A percentile compares a stretch with the other conserved stretches of the same genome.
phyloP scores from a whole-genome alignment of 2,329 filamentous ascomycete species.

The Penicillium brasilianum region DNA sequence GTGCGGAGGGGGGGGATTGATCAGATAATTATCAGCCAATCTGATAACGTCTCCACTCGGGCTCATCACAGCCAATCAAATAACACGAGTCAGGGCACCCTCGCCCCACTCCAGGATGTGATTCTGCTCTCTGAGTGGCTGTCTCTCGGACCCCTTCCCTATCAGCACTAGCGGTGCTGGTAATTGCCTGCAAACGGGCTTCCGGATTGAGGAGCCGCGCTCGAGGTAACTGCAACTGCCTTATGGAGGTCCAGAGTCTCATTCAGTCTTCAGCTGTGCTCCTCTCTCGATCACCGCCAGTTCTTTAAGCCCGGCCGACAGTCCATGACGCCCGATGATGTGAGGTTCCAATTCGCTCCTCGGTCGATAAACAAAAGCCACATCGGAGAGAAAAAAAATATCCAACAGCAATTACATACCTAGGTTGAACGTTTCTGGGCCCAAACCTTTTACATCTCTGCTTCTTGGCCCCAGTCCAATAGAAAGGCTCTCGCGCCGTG shows the following conservation, averaged over 20 bases:
- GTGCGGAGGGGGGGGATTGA: neutral
- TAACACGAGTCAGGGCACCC: neutral
- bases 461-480: neutral
- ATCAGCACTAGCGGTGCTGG: neutral
- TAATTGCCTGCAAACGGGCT: conserved; percentile 6
- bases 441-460: neutral
- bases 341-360: neutral
- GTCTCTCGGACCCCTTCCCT: neutral
- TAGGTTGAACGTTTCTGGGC: neutral
- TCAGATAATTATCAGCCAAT: conserved; percentile 13
- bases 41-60: conserved; percentile 3
- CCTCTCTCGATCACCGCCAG: too few relatives aligned
- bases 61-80: neutral
- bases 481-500: neutral
- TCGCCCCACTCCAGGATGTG: neutral
- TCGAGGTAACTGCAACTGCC: neutral
- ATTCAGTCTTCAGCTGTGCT: neutral
- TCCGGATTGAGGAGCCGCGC: neutral
- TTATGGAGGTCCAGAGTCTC: neutral
- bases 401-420: neutral
- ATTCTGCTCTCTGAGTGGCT: neutral
- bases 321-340: neutral
- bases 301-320: too few relatives aligned
- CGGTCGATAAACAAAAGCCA: conserved; percentile 5
- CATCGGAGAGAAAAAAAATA: neutral